These are phyloP conservation scores for Albatrellus ellisii DNA, from an alignment of 768 basidiomycete species.

Conservation along the genomic window DNA sequence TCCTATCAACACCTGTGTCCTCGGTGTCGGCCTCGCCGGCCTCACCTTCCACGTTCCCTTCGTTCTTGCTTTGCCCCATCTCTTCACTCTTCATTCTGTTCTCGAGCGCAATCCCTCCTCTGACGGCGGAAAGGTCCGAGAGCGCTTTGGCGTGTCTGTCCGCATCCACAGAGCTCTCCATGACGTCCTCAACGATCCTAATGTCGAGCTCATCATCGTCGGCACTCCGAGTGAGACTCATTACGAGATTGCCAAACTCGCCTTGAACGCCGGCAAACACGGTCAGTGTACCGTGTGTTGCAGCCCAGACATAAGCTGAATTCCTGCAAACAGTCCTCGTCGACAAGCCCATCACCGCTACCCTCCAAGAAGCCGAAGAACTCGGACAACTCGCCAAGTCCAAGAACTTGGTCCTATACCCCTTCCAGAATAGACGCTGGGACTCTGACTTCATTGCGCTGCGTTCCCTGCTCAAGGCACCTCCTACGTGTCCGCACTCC, in stretches of 20 bases:
- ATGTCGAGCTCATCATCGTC: conserved; percentile 57
- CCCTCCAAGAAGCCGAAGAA: conserved; percentile 41
- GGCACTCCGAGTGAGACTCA: conserved; percentile 69
- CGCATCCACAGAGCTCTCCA: conserved; percentile 49
- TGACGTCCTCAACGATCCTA: conserved; percentile 43
- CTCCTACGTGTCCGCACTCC: conserved; percentile 34
- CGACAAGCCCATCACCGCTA: conserved; percentile 68
- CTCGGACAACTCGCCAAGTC: conserved; percentile 44
- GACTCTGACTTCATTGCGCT: conserved; percentile 69
- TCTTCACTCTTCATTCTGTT: conserved; percentile 63
- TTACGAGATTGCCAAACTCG: conserved; percentile 50
- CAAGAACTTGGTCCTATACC: conserved; percentile 52
- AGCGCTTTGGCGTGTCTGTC: conserved; percentile 43
- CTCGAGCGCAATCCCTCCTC: conserved; percentile 56
- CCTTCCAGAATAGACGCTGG: conserved; percentile 67
- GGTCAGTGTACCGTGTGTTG: conserved; percentile 25
- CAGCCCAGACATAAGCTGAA: neutral
- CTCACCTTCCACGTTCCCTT: conserved; percentile 76
- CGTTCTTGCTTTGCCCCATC: conserved; percentile 53
- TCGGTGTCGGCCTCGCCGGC: conserved; percentile 63
- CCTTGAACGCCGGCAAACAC: conserved; percentile 59
- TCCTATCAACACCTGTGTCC: conserved; percentile 56
- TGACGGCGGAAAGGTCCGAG: conserved; percentile 49
- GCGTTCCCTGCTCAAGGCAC: conserved; percentile 40
- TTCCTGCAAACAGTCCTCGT: conserved; percentile 41